These are phyloP conservation scores for Rhodotorula sp. DNA, from an alignment of 1,284 basidiomycete species.

Conservation along the genomic window DNA sequence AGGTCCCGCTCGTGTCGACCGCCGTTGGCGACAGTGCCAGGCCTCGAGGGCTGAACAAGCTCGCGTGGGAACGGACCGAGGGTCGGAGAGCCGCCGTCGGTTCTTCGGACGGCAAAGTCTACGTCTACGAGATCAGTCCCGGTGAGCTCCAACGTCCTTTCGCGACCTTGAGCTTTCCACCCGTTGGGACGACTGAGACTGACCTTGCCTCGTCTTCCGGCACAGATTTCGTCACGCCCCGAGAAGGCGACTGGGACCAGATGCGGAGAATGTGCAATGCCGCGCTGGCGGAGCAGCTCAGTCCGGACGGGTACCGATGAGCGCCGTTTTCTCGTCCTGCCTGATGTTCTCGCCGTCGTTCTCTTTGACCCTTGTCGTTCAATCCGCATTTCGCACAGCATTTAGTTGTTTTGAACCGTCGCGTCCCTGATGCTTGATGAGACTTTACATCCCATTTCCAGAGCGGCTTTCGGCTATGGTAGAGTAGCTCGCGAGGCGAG, in stretches of 20 bases:
- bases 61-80: conserved; percentile 88
- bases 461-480: no score
- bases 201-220: background rate
- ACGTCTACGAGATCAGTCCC: conserved; percentile 76
- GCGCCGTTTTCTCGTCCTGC: background rate
- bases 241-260: conserved; percentile 39
- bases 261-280: conserved; percentile 31
- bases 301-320: background rate
- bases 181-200: background rate
- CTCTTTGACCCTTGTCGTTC: no score
- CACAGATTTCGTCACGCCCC: conserved; percentile 33
- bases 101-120: conserved; percentile 85
- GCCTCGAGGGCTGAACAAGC: conserved; percentile 84
- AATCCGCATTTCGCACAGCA: no score
- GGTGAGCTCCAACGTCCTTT: conserved; percentile 13
- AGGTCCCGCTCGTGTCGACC: conserved; percentile 80
- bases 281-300: conserved; percentile 10
- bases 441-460: no score
- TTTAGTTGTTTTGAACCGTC: no score
- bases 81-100: conserved; percentile 81
- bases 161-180: no score
- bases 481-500: no score
- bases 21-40: conserved; percentile 48
- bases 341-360: no score
- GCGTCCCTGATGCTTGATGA: no score